A percentile compares a stretch with the other conserved stretches of the same genome.
Conservation (phyloP, 2,329 filamentous ascomycete species). For the Fusarium fracticaudum region DNA sequence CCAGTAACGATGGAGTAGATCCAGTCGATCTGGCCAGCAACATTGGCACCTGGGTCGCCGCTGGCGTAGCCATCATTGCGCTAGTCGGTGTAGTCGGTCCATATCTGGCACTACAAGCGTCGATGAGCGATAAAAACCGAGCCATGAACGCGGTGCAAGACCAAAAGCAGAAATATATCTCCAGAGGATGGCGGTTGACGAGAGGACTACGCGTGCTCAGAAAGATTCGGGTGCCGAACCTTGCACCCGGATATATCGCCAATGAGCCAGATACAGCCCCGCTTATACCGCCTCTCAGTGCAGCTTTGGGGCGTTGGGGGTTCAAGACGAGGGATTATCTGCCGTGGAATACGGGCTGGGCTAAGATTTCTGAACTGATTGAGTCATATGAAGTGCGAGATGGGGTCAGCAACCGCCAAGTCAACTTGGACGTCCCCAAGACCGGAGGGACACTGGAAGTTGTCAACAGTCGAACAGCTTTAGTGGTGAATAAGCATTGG, state of each 20-base stretch:
- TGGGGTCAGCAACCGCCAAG: neutral
- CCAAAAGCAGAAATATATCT: neutral
- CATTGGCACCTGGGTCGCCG: neutral
- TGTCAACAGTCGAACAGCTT: neutral
- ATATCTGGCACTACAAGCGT: neutral
- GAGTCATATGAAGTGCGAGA: neutral
- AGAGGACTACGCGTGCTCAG: neutral
- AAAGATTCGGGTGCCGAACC: neutral
- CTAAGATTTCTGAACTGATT: neutral
- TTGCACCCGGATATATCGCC: neutral
- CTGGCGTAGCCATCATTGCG: neutral
- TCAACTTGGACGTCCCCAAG: neutral
- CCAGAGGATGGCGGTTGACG: rapidly evolving
- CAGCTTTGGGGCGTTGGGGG: neutral
- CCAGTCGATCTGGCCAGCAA: neutral
- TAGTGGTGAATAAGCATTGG: rapidly evolving
- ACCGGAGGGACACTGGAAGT: neutral
- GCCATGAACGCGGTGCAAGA: neutral
- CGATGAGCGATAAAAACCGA: neutral
- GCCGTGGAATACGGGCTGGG: neutral
- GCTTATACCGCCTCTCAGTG: neutral
- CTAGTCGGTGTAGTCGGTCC: neutral
- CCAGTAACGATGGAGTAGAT: neutral
- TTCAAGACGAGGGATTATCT: neutral
- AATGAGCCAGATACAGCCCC: neutral